Percentiles rank a stretch among this genome's conserved stretches.
These are phyloP conservation scores for Herpotrichia juniperi DNA, from an alignment of 2,329 filamentous ascomycete species.

Conservation along the genomic window DNA sequence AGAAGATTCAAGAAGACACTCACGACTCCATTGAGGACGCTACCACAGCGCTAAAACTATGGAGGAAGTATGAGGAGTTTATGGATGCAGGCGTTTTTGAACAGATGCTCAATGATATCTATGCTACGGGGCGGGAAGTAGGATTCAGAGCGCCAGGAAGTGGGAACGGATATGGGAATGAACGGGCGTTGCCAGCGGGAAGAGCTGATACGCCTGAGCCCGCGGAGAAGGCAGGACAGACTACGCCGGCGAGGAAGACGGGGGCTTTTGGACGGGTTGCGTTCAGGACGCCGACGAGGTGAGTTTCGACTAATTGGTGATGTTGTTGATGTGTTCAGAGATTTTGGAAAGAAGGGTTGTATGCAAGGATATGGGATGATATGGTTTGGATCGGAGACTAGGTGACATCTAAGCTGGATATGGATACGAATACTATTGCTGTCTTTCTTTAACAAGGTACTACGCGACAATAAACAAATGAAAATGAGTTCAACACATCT, in stretches of 20 bases:
- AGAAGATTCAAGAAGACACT: slow-evolving; percentile 89
- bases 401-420: no score
- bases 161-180: slow-evolving; percentile 10
- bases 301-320: neutral
- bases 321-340: no score
- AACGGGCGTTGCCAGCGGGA: slow-evolving; percentile 28
- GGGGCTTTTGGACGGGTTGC: slow-evolving; percentile 43
- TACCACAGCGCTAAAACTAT: slow-evolving; percentile 85
- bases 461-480: no score
- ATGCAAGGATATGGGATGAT: no score
- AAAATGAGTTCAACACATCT: no score
- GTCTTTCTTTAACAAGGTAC: no score
- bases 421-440: no score
- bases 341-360: no score
- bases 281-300: slow-evolving; percentile 43
- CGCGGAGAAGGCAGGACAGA: slow-evolving; percentile 49
- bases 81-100: slow-evolving; percentile 83
- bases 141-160: slow-evolving; percentile 45
- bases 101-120: slow-evolving; percentile 85
- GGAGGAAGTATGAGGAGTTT: slow-evolving; percentile 88
- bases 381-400: neutral
- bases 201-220: slow-evolving; percentile 64
- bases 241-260: slow-evolving; percentile 56
- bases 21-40: slow-evolving; percentile 98
- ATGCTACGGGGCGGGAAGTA: slow-evolving; percentile 66